These are phyloP conservation scores for Russula virescens DNA, from an alignment of 768 basidiomycete species.

Conservation along the genomic window DNA sequence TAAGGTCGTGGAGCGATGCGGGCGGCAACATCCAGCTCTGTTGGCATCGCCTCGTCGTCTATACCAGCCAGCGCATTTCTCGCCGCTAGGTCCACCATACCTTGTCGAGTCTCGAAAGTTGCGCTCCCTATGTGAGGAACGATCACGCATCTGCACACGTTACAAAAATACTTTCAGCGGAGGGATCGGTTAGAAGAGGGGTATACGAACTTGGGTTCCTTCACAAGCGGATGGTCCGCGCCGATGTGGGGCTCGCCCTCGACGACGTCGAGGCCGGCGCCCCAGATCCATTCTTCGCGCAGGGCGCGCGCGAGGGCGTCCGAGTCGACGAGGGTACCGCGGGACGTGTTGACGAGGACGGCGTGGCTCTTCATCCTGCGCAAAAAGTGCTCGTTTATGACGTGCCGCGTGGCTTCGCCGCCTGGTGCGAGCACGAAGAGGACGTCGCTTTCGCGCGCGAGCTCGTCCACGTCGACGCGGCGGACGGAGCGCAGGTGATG, in stretches of 20 bases:
- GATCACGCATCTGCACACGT: constrained; percentile 55
- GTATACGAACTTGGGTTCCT: constrained; percentile 56
- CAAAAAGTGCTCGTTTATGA: constrained; percentile 69
- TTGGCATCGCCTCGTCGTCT: constrained; percentile 48
- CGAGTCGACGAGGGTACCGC: constrained; percentile 88
- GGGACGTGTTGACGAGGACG: constrained; percentile 77
- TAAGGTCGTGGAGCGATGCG: not conserved
- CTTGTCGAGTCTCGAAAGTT: constrained; percentile 74
- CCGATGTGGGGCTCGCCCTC: constrained; percentile 82
- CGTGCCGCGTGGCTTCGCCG: constrained; percentile 59
- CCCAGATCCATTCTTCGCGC: constrained; percentile 75
- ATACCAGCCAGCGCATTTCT: constrained; percentile 61
- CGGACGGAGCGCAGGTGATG: constrained; percentile 37
- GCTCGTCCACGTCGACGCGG: constrained; percentile 55
- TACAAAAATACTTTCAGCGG: not conserved
- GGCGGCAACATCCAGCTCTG: constrained; percentile 35
- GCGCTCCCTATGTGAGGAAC: constrained; percentile 92
- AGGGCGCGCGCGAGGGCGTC: constrained; percentile 82
- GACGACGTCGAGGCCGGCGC: constrained; percentile 90
- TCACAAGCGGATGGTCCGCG: constrained; percentile 72
- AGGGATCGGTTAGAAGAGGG: too few species aligned
- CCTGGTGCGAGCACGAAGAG: constrained; percentile 81
- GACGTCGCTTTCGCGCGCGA: constrained; percentile 78
- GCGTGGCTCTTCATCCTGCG: constrained; percentile 78
- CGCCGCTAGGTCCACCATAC: constrained; percentile 74